Base-by-base conservation (phyloP, 2,329 filamentous ascomycete species). In the Coniochaeta pulveracea region DNA sequence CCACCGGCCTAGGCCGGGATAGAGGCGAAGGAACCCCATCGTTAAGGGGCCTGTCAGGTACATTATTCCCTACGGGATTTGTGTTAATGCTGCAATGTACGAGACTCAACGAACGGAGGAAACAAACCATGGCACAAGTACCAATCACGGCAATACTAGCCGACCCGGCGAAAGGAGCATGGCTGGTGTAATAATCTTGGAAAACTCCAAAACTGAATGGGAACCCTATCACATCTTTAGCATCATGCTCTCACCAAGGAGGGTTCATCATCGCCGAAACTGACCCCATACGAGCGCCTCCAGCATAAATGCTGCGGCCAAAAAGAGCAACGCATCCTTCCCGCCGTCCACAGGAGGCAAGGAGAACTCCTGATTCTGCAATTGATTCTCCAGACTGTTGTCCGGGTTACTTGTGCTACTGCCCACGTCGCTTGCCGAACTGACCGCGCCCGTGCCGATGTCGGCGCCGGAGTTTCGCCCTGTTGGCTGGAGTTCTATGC, bases 181-280 rank as follows among this genome's bases (percentile, higher is more conserved):
- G 63, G 2, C 60, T 66, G 22, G 61, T 67, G 49, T 84, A 84
- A 51, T 80, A 79, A 33, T 77, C 66, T 43, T 83, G 76, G 46
- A 85, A 83, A 16, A 85, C 65, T 26, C 79, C 80, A 48, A 77
- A 85, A 0, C 75, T 66, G 36, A 76, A 76, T 0, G 76, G 72
- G 36, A 83, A 81, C 3, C 77, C 76, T 80, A 25, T 27, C 10
- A 14, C 7, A 15, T 7, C 25, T 10, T 27, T 16, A 15, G 19
- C 5, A 23, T 19, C 11, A 21, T 23, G 11, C 12, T 10, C 9
- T 29, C 26, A 19, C 22, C 8, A 8, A 34, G n/a, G n/a, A n/a
- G n/a, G n/a, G n/a, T n/a, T n/a, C n/a, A n/a, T n/a, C n/a, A n/a
- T n/a, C n/a, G n/a, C 46, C 35, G 28, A 11, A 37, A 41, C 52